Base-by-base conservation (phyloP, 768 basidiomycete species). In the Chalciporus sphaerocephalus region DNA sequence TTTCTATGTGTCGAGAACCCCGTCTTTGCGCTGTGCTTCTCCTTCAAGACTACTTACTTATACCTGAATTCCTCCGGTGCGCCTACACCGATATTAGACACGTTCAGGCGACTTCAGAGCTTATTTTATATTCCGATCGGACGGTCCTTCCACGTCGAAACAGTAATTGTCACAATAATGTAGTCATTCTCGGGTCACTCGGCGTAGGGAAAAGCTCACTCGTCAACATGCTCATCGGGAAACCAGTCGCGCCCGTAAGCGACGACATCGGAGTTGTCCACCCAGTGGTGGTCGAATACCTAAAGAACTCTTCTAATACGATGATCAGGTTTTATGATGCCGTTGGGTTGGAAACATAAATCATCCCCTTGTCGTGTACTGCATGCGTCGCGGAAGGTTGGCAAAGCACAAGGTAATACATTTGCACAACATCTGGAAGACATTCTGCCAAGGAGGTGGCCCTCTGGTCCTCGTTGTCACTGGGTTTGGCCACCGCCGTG, bases 181-280 rank as follows among this genome's bases (percentile, higher is more conserved):
- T 62, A 2, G 17, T 61, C 43, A 17, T 60, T 38, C 47, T 62
- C 22, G 61, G 59, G n/a, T 54, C 58, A 16, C 45, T 61, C 12
- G 61, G 72, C 25, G 40, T 53, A 20, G 66, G 66, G 9, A 74
- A 74, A 48, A 72, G 74, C 52, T 68, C 69, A 6, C 57, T 72
- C 25, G 49, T 73, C 33, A 74, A 74, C 51, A 59, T 73, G 60
- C 44, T 74, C 6, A 40, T 52, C 28, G 62, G 62, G 22, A 33
- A 36, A 9, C 15, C 54, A 1, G 51, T 55, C 11, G 69, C 70
- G 1, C 44, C 40, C 0, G 56, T 61, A 15, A 66, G 66, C 28
- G 59, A 46, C 42, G 38, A 25, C 37, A 48, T 57, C 13, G 44
- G 38, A 15, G 52, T 55, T 22, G 53, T 38, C 6, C 55, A 58